Conservation (phyloP, 2,329 filamentous ascomycete species). For the Lecanicillium sp. region DNA sequence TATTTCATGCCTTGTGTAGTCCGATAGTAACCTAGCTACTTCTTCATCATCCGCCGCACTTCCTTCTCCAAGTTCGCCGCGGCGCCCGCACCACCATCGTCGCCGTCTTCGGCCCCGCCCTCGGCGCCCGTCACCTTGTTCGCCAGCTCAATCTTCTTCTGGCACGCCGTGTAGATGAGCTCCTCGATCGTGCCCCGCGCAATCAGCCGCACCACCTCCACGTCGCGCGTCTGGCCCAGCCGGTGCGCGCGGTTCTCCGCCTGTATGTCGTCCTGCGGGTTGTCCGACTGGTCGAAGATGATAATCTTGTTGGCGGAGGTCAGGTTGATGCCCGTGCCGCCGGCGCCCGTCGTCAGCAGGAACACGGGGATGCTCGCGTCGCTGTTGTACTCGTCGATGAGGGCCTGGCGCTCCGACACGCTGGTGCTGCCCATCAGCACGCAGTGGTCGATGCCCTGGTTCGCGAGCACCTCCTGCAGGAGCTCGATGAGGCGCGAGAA, state of each 20-base stretch:
- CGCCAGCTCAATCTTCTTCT: slow-evolving; percentile 89
- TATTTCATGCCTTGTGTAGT: not conserved
- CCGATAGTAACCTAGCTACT: no score
- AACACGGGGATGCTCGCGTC: slow-evolving; percentile 79
- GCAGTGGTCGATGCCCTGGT: slow-evolving; percentile 67
- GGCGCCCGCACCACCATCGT: slow-evolving; percentile 23
- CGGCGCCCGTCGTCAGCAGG: slow-evolving; percentile 85
- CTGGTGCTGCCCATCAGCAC: slow-evolving; percentile 81
- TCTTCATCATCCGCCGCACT: slow-evolving; percentile 38
- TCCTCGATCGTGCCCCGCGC: slow-evolving; percentile 82
- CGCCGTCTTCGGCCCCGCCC: slow-evolving; percentile 23
- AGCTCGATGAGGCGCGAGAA: slow-evolving; percentile 92
- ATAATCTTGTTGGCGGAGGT: slow-evolving; percentile 95
- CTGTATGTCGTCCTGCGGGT: slow-evolving; percentile 96
- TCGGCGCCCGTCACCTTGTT: slow-evolving; percentile 45
- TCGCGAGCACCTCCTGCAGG: slow-evolving; percentile 72
- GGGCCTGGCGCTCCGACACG: slow-evolving; percentile 74
- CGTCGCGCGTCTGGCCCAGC: slow-evolving; percentile 82
- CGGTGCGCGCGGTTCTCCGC: slow-evolving; percentile 95
- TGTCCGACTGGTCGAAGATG: slow-evolving; percentile 96
- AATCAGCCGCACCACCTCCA: slow-evolving; percentile 84
- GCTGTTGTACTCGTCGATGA: slow-evolving; percentile 81
- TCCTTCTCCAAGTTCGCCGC: slow-evolving; percentile 36
- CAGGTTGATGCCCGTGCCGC: slow-evolving; percentile 94
- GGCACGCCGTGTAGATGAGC: slow-evolving; percentile 82